Evolutionary conservation across 768 basidiomycete genomes (phyloP), one percentile per base, ranked within the genome.

Genomic region (Boletus tylopilopsis): DNA sequence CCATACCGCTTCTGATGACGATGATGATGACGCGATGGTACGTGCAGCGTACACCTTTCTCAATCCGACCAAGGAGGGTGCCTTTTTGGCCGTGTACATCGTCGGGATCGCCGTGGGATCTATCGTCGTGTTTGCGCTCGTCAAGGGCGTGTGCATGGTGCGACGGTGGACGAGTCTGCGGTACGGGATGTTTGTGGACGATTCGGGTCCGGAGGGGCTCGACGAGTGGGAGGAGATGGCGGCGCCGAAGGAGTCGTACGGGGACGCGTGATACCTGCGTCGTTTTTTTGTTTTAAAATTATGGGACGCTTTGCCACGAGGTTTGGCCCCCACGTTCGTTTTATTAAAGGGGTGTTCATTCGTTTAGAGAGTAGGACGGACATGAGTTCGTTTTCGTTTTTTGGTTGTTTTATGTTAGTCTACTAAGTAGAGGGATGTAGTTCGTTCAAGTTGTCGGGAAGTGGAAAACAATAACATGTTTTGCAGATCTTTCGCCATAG

Each of bases 11-110:
- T 29, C 22, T 19, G 6, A 12, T 9, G n/a, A n/a, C 12, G 19
- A 27, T 10, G 29, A 15, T 7, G 42, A 8, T 60, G 30, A 62
- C 35, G n/a, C n/a, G 39, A 46, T 11, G 15, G 6, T n/a, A 24
- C 36, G 13, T 13, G n/a, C 51, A 87, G 85, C 79, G 1, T 89
- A 88, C 63, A 41, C 62, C 11, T 89, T 88, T 72, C 77, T 89
- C 8, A 62, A 87, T 56, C 85, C 87, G 0, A 23, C 54, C 8
- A 65, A 59, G 15, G 62, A 78, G 49, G 62, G 68, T 21, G 70
- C 56, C 5, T 57, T 72, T 29, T 69, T 88, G 38, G 82, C 81
- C 0, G 81, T 64, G 0, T 88, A 87, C 61, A 80, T 87, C 57
- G 19, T 82, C 33, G 84, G 82, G 4, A 83, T 87, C 49, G 72